A percentile compares a stretch with the other conserved stretches of the same genome.
Evolutionary conservation across 345 rosid genomes (phyloP).

Genomic region (sweet orange (Citrus sinensis)): DVS_A1.0 CM039162.1:12989001-12989500

Average conservation of each 20-base stretch:
- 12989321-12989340: conserved; percentile 83
- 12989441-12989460: conserved; percentile 70
- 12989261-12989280: conserved; percentile 81
- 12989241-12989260: conserved; percentile 61
- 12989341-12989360: conserved; percentile 81
- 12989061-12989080: conserved; percentile 99
- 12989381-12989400: conserved; percentile 48
- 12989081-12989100: conserved; percentile 95
- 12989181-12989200: conserved; percentile 74
- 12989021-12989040: conserved; percentile 95
- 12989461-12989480: conserved; percentile 71
- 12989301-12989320: conserved; percentile 58
- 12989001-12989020: conserved; percentile 85
- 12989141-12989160: conserved; percentile 93
- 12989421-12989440: conserved; percentile 64
- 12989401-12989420: conserved; percentile 69
- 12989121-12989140: conserved; percentile 72
- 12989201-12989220: conserved; percentile 68
- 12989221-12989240: conserved; percentile 75
- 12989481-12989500: conserved; percentile 72
- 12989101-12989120: conserved; percentile 94
- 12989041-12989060: conserved; percentile 99
- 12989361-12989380: conserved; percentile 69
- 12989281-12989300: conserved; percentile 57
- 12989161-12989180: conserved; percentile 86